A percentile compares a stretch with the other conserved stretches of the same genome.
These are phyloP conservation scores for Podila epigama DNA, from an alignment of 192 early-diverging fungal genomes.

Conservation along the genomic window DNA sequence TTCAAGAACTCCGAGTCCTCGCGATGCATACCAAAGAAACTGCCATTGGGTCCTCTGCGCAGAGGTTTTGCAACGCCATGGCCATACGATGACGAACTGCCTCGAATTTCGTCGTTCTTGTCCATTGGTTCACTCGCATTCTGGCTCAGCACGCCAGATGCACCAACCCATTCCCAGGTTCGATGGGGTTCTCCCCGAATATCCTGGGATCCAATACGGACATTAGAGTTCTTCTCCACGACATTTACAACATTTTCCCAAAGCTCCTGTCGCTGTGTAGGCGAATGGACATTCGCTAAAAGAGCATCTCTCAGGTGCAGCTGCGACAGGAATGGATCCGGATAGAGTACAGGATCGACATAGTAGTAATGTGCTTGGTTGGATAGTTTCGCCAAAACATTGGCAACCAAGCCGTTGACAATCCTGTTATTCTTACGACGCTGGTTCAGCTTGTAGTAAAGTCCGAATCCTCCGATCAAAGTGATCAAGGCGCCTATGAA, in stretches of 20 bases:
- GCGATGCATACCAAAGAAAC: conserved; percentile 43
- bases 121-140: background rate
- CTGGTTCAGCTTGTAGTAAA: conserved; percentile 7
- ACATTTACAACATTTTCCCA: conserved; percentile 65
- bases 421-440: conserved; percentile 21
- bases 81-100: background rate
- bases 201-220: conserved; percentile 63
- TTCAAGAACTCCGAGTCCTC: conserved; percentile 44
- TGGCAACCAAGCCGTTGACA: conserved; percentile 39
- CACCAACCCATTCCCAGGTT: conserved; percentile 76
- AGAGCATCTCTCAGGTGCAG: conserved; percentile 67
- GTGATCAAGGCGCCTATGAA: conserved; percentile 3
- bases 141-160: conserved; percentile 22
- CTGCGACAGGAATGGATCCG: conserved; percentile 45
- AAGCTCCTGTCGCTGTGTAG: conserved; percentile 55
- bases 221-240: conserved; percentile 71
- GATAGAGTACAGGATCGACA: conserved; percentile 68
- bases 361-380: conserved; percentile 65
- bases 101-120: background rate
- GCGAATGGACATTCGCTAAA: conserved; percentile 50
- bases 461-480: background rate
- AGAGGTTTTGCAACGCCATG: conserved; percentile 16
- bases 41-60: conserved; percentile 36
- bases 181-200: conserved; percentile 67
- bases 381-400: conserved; percentile 30